Evolutionary conservation across 2,329 filamentous ascomycete species (phyloP), one percentile per base, ranked within the genome.

Genomic region (Monosporascus sp.): DNA sequence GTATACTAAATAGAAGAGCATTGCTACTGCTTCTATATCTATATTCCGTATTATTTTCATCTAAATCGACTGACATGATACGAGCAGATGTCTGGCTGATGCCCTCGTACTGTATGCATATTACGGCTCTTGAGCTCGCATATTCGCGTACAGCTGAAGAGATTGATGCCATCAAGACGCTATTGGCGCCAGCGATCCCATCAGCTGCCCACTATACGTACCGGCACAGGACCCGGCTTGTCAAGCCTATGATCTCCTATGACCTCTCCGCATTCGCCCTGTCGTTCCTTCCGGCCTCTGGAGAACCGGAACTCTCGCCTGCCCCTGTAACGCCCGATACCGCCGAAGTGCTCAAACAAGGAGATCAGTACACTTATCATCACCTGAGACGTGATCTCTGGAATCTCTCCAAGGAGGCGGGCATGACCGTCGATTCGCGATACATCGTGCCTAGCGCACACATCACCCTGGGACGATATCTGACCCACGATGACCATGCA

Each of bases 361-460:
- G 82, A 18, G 88, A 94, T 59, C 64, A 60, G 1, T 97, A 90
- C 71, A 92, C 88, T 0, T 97, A 97, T 68, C 93, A 97, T 66
- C 93, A 97, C 69, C 81, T 97, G 8, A 84, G 93, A 3, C 80
- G 87, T 4, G 90, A 96, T 65, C 68, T 95, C 14, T 94, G 86
- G 67, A 75, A 80, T 48, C 73, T 83, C 25, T 80, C 83, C 3
- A 73, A 76, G 46, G 73, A 72, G 3, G 78, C 83, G 0, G 89
- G 88, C 1, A 75, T 93, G n/a, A 72, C 79, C 17, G 79, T 96
- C 37, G 86, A 79, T 22, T 89, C 88, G 50, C 79, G 93, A 53
- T 97, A 97, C 67, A 85, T 92, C 24, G 90, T 96, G 2, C 92
- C 92, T 2, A 93, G 88, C 47, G 90, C 90, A 17, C 93, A 97